Base-by-base conservation (phyloP, 805 yeast species). In the Ogataea zsoltii region DNA sequence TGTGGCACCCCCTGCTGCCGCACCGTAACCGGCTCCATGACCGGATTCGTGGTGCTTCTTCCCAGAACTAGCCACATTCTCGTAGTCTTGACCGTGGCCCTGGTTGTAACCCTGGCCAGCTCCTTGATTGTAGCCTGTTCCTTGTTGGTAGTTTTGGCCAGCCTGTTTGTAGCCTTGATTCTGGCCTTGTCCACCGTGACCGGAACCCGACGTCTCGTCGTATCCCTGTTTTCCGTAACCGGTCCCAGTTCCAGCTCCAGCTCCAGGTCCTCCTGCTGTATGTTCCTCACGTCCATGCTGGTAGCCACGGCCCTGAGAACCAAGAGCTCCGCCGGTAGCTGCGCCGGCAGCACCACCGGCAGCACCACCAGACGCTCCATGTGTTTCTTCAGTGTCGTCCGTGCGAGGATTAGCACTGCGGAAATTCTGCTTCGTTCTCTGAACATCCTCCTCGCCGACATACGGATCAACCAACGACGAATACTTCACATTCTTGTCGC, bases 391-490 rank as follows among this genome's bases (percentile, higher is more conserved):
- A 26, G 19, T 48, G 43, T 11, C 13, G 4, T 12, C 31, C 31
- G n/a, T 28, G 13, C 31, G 14, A 11, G 31, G 40, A 23, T 37
- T 37, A 7, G 19, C 19, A 26, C 7, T 14, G 9, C 19, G 26
- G 9, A 29, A 28, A 26, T 37, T 37, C 28, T 38, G 33, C 26
- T 38, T 17, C 4, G 34, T 30, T 16, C 41, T 32, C 7, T 30
- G 47, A 18, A 58, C 52, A 16, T 60, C 61, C 4, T 39, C 41
- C 15, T 49, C 43, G 10, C 42, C 30, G 12, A 63, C 33, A 19
- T 57, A 61, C 1, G 63, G 56, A 34, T 63, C 65, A 29, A 62
- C 63, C 58, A 62, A 28, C 3, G 68, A 61, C 9, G 57, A 31
- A 39, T 62, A 59, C 26, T 49, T 49, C 33, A 54, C 50, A 34